Percentiles rank a stretch among this genome's conserved stretches.
Conservation (phyloP, 345 rosid genomes). For the Populus euphratica region DNA sequence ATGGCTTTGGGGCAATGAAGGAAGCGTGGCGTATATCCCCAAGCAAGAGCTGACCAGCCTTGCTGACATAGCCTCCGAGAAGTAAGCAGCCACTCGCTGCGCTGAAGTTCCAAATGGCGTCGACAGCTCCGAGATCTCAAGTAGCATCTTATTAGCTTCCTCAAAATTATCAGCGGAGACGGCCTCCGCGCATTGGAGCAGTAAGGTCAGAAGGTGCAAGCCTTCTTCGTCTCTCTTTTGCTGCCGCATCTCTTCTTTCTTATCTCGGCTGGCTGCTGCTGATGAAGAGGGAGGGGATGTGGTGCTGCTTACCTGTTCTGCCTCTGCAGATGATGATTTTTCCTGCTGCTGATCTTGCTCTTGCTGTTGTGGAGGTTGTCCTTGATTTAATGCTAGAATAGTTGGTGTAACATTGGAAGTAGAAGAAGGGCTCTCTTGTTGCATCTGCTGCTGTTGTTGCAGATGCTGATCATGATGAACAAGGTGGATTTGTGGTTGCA, state of each 20-base stretch:
- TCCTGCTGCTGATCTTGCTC: slow-evolving; percentile 34
- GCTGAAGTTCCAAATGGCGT: slow-evolving; percentile 96
- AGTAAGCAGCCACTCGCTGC: slow-evolving; percentile 95
- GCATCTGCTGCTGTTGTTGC: slow-evolving; percentile 8
- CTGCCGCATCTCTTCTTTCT: slow-evolving; percentile 70
- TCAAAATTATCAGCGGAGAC: slow-evolving; percentile 82
- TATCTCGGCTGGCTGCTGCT: slow-evolving; percentile 37
- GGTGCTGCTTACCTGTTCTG: slow-evolving; percentile 29
- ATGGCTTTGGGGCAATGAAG: slow-evolving; percentile 55
- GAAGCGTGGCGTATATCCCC: slow-evolving; percentile 72
- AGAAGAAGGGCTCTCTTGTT: slow-evolving; percentile 18
- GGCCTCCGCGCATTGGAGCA: slow-evolving; percentile 97
- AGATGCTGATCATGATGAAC: slow-evolving; percentile 3
- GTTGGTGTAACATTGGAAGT: slow-evolving; percentile 21
- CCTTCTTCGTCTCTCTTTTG: slow-evolving; percentile 89
- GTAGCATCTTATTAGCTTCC: slow-evolving; percentile 85
- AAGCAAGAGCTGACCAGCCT: slow-evolving; percentile 81
- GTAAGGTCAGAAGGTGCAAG: slow-evolving; percentile 78
- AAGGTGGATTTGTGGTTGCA: slow-evolving; percentile 4
- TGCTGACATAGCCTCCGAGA: slow-evolving; percentile 97
- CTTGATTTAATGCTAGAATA: slow-evolving; percentile 30
- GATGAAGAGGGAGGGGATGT: slow-evolving; percentile 22
- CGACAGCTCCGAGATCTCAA: slow-evolving; percentile 82
- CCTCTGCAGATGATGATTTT: slow-evolving; percentile 51
- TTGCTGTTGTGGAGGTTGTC: slow-evolving; percentile 9